These are phyloP conservation scores for Hanseniaspora vineae DNA, from an alignment of 805 yeast species.

Conservation along the genomic window DNA sequence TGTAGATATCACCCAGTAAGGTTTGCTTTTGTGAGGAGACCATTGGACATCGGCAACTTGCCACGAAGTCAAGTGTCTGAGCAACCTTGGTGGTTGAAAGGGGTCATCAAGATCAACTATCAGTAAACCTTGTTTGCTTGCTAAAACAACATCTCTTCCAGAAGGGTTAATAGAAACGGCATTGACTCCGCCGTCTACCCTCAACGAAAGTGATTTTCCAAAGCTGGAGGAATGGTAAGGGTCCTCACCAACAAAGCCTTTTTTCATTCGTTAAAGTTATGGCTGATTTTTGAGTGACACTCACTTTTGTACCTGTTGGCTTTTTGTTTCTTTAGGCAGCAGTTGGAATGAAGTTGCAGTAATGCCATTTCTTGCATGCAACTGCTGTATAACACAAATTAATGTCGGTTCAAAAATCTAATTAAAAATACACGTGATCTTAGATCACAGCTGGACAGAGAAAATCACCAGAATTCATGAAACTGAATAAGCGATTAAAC, in stretches of 20 bases:
- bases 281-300: not conserved
- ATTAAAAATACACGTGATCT: no score
- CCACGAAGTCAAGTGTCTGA: constrained; percentile 88
- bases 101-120: constrained; percentile 94
- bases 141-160: constrained; percentile 88
- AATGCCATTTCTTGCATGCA: no score
- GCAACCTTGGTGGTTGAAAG: constrained; percentile 86
- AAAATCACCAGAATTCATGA: no score
- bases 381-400: no score
- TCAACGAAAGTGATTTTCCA: constrained; percentile 65
- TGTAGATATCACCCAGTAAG: constrained; percentile 86
- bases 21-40: constrained; percentile 82
- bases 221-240: constrained; percentile 46
- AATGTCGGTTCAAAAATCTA: no score
- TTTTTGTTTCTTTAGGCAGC: no score
- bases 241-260: constrained; percentile 11
- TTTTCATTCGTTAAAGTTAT: not conserved
- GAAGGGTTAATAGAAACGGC: constrained; percentile 83
- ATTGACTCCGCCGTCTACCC: constrained; percentile 86
- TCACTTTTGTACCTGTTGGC: no score
- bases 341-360: no score
- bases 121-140: constrained; percentile 67
- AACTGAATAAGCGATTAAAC: no score
- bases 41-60: constrained; percentile 98
- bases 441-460: no score